A percentile compares a stretch with the other conserved stretches of the same genome.
Evolutionary conservation across 805 yeast species (phyloP).

Genomic region (Teunomyces cretensis): DNA sequence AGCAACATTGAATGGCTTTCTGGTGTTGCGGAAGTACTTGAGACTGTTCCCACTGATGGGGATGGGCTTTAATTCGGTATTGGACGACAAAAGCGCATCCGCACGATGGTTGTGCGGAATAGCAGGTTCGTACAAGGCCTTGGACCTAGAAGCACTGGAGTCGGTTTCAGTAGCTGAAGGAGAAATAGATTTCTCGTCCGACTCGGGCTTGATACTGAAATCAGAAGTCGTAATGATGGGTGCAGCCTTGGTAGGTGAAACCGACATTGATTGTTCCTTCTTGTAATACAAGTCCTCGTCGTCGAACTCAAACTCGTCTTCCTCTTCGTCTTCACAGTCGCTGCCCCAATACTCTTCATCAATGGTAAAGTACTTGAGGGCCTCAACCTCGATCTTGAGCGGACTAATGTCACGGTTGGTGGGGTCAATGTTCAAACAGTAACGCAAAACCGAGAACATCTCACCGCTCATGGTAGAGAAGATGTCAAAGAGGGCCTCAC

Average conservation of each 20-base stretch:
- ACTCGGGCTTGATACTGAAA: background rate
- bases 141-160: slow-evolving; percentile 4
- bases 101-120: slow-evolving; percentile 42
- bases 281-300: slow-evolving; percentile 23
- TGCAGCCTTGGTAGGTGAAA: slow-evolving; percentile 14
- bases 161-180: slow-evolving; percentile 10
- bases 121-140: slow-evolving; percentile 6
- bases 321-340: slow-evolving; percentile 52
- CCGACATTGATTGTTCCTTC: slow-evolving; percentile 9
- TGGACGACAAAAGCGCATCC: slow-evolving; percentile 41
- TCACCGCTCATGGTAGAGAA: slow-evolving; percentile 88
- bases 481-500: slow-evolving; percentile 89
- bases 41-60: slow-evolving; percentile 32
- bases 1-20: slow-evolving; percentile 67
- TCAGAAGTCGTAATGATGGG: slow-evolving; percentile 9
- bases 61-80: slow-evolving; percentile 38
- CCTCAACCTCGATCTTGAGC: slow-evolving; percentile 60
- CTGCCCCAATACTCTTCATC: slow-evolving; percentile 61
- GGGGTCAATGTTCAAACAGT: slow-evolving; percentile 82
- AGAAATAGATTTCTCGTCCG: slow-evolving; percentile 1
- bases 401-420: slow-evolving; percentile 66
- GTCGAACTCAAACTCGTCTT: slow-evolving; percentile 18
- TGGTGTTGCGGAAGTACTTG: slow-evolving; percentile 38
- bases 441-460: slow-evolving; percentile 78
- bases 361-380: slow-evolving; percentile 69